Evolutionary conservation across 2,329 filamentous ascomycete species (phyloP), one percentile per base, ranked within the genome.

Genomic region (Venturia carpophila): DNA sequence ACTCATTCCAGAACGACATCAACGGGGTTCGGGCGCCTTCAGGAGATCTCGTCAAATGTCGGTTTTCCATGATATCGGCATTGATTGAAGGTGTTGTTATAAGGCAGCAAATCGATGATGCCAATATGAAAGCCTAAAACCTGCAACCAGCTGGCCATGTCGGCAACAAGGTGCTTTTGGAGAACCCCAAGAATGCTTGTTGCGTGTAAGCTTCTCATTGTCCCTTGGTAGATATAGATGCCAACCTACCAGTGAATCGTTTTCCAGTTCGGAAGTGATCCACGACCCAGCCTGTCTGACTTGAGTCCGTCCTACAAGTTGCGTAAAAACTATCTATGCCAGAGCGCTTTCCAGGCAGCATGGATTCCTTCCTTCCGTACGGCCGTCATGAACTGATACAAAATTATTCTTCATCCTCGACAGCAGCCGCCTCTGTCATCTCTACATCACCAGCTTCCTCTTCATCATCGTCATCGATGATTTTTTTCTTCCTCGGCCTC

Each of bases 381-480:
- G 9, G 9, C 55, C 55, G 11, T 21, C 10, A 7, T 17, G 17
- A 39, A 21, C 55, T 11, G 27, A 43, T 62, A 30, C 24, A 10
- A 63, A 41, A 63, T 55, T 63, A 42, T 30, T 6, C 24, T 24
- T 30, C 43, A 17, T 63, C n/a, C 9, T 41, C 62, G 27, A n/a
- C 43, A 63, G 17, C 21, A 7, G 30, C n/a, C 0, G 27, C 37
- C 10, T 61, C 45, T 43, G 42, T 19, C 64, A 64, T 52, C 65
- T 39, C 58, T 4, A 61, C 64, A 41, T 65, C 64, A 41, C 39
- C 64, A 21, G 58, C 60, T 13, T 70, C 70, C 17, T 71, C 69
- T 30, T 75, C 73, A 37, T 75, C 74, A 19, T 75, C 74, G n/a
- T 72, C 71, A n/a, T 70, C 70, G 5, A 75, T 69, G 11, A 75